These are phyloP conservation scores for Elaeis oleifera DNA, from an alignment of 202 grass and related monocot species.

Conservation along the genomic window DNA sequence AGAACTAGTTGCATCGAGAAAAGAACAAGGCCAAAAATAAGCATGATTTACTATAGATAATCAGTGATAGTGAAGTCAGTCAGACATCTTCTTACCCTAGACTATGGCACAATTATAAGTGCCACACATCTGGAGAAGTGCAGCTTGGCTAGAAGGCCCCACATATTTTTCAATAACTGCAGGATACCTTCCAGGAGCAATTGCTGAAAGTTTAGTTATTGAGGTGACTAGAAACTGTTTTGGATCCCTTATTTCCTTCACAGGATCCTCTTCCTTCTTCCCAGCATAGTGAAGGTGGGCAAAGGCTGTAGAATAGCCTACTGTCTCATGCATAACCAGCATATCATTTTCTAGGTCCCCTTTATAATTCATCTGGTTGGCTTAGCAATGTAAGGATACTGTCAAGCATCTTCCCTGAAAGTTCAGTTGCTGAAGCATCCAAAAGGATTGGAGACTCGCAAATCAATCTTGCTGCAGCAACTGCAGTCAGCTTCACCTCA, in stretches of 20 bases:
- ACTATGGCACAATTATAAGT: too few species aligned
- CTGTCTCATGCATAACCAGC: conserved; percentile 51
- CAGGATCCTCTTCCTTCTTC: conserved; percentile 82
- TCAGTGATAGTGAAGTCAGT: too few species aligned
- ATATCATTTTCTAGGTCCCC: conserved; percentile 54
- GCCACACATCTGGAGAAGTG: background rate
- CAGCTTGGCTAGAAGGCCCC: conserved; percentile 58
- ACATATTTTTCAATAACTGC: conserved; percentile 66
- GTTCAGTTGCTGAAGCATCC: conserved; percentile 50
- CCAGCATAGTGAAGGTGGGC: conserved; percentile 79
- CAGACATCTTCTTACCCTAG: too few species aligned
- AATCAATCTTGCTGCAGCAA: conserved; percentile 83
- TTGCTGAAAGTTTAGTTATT: background rate
- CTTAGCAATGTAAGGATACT: conserved; percentile 48
- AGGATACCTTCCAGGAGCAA: conserved; percentile 69
- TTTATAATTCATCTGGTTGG: conserved; percentile 53
- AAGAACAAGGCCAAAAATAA: too few species aligned
- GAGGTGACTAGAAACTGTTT: conserved; percentile 56
- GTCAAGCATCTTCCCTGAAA: conserved; percentile 86
- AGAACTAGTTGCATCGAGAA: too few species aligned
- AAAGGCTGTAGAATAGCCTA: conserved; percentile 78
- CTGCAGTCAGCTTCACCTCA: conserved; percentile 73
- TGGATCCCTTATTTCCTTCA: conserved; percentile 85
- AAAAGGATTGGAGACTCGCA: conserved; percentile 62
- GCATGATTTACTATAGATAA: too few species aligned